Base-by-base conservation (phyloP, 2,329 filamentous ascomycete species). In the Fusarium ramigenum region DNA sequence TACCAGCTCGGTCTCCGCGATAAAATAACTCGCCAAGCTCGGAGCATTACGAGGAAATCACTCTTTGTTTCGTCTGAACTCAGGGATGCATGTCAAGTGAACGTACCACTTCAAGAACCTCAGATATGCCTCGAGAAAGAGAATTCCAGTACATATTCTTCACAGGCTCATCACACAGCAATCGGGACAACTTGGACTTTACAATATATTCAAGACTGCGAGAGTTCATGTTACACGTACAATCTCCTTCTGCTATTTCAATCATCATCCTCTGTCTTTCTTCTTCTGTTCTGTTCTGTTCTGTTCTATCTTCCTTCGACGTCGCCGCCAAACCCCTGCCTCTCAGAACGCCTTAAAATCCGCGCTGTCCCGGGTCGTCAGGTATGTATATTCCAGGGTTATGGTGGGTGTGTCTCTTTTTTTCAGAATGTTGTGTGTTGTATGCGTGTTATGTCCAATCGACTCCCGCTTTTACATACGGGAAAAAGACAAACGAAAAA, bases 221-320 rank as follows among this genome's bases (percentile, higher is more conserved):
- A 63, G 72, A 75, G 69, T 64, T 77, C 75, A 68, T 75, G 73
- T 66, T 77, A 75, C 69, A 76, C 75, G 69, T 77, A 76, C 75
- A 75, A 74, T 73, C 71, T 76, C 69, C 64, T 49, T 69, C 50
- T 56, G 47, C 44, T 56, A 60, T 62, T 49, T 57, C 59, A 69
- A 69, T 50, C 60, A 37, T 64, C 52, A 49, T 65, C 59, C 63
- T 63, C 57, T 70, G 57, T 34, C 32, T 32, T 28, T 30, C 10
- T 30, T 52, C 42, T 37, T 58, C 25, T 40, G 44, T 44, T 43
- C 19, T 39, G 44, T 37, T 58, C 25, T 40, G 44, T 44, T 43
- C 19, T 39, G 44, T 47, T 43, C 19, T 39, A 39, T 39, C 37
- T 63, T 32, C 60, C 64, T 66, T 36, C 62, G 36, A 59, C 72